Base-by-base conservation (phyloP, 148 eudicot genomes). In the Simmondsia chinensis region DNA sequence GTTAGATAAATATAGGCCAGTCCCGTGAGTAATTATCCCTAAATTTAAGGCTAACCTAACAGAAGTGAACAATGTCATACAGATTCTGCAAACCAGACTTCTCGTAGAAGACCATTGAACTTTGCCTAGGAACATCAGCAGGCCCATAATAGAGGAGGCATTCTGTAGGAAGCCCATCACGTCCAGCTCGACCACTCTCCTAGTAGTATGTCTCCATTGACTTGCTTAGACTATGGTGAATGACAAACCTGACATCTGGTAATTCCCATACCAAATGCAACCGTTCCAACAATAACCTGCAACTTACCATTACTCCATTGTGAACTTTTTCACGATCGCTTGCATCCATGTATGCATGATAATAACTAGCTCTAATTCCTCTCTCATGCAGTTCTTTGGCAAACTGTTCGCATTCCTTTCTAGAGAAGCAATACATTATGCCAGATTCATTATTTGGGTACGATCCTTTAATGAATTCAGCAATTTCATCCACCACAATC, bases 161-260 rank as follows among this genome's bases (percentile, higher is more conserved):
- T 63, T 91, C 95, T 20, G 97, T 69, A 26, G 95, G 94, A 73
- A 81, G 95, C 51, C 97, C 97, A 61, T 91, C 97, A 68, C 97
- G 79, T 44, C 97, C 97, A 59, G 97, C 97, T 57, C 97, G 82
- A 9, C 97, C 97, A 79, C 97, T 91, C 75, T 91, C 97, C 95
- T 91, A 95, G 56, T 91, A 91, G 65, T 91, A 91, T 15, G 97
- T 91, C 79, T 91, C 97, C 97, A 91, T 85, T 64, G 97, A 85
- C 74, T 91, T 91, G 83, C 97, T 77, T 33, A 91, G 70, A 59
- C 93, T 91, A 65, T 91, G 97, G 72, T 91, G 97, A 56, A 91
- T 66, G 67, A 91, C 97, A 68, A 91, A 91, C 85, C 97, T 91
- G 88, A 91, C 97, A 95, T 66, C 86, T 91, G 70, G 85, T 91